A percentile compares a stretch with the other conserved stretches of the same genome.
phyloP scores from a whole-genome alignment of 495 filamentous ascomycete species.

The Echria macrotheca region DNA sequence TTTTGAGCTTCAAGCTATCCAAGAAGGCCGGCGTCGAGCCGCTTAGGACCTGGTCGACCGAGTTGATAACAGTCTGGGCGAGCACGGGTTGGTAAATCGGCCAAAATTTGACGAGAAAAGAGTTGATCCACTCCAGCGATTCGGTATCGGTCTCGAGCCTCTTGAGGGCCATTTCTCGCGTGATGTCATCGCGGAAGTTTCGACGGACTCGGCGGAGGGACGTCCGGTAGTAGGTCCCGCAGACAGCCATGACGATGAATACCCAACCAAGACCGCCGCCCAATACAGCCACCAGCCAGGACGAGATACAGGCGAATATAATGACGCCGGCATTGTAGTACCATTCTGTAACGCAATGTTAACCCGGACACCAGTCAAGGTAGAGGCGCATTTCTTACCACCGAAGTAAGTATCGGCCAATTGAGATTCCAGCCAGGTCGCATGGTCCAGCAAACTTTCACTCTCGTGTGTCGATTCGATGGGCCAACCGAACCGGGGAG shows the following conservation, averaged over 20 bases:
- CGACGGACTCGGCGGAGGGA: conserved; percentile 88
- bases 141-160: conserved; percentile 89
- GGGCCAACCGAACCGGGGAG: conserved; percentile 69
- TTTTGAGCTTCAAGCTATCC: conserved; percentile 86
- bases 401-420: conserved; percentile 89
- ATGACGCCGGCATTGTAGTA: conserved; percentile 94
- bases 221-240: conserved; percentile 94
- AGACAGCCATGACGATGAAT: conserved; percentile 83
- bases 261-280: conserved; percentile 93
- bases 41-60: conserved; percentile 92
- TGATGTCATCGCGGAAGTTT: conserved; percentile 93
- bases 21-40: conserved; percentile 85
- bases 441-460: conserved; percentile 74
- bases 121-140: conserved; percentile 98
- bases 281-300: conserved; percentile 82
- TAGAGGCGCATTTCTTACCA: conserved; percentile 47
- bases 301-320: conserved; percentile 82
- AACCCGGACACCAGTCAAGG: background rate
- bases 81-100: conserved; percentile 95
- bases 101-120: conserved; percentile 98
- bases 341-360: conserved; percentile 63
- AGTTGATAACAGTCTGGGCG: conserved; percentile 82
- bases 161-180: conserved; percentile 85
- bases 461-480: conserved; percentile 45
- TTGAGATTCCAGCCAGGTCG: conserved; percentile 78